Base-by-base conservation (phyloP, 148 eudicot species). In the Limonium bicolor region DNA sequence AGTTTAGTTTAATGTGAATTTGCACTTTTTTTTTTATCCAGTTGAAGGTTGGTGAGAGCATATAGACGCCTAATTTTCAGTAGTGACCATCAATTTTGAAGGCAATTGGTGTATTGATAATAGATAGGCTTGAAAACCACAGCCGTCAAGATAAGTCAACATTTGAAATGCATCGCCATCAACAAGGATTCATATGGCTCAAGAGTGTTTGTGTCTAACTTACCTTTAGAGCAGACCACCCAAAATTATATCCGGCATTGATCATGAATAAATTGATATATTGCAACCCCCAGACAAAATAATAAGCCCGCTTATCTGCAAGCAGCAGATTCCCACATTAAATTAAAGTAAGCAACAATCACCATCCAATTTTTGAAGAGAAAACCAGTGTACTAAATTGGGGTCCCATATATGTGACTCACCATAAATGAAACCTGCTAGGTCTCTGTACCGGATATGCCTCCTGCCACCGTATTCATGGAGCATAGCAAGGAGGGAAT, bases 391-490 rank as follows among this genome's bases (percentile, higher is more conserved):
- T 17, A 17, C 21, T 11, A 5, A 17, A 10, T 12, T 31, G 31
- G 15, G 2, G 20, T 10, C 16, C 20, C n/a, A n/a, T n/a, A n/a
- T n/a, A n/a, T 39, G 35, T n/a, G 37, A 22, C 63, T 36, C 73
- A 84, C 94, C 95, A 56, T 80, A 85, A 21, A 85, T 48, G 47
- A 63, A 76, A 51, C 87, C 78, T 12, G 78, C 93, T 64, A 86
- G 84, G 54, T 82, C 88, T 47, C 87, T 66, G 55, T 86, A 86
- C 65, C 94, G 47, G 54, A 86, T 86, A 36, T 72, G 87, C 37
- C 96, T 66, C 67, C 59, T 78, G 4, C 96, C 96, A 4, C 94
- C 96, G 51, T 48, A 62, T 55, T 86, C 93, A 60, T 82, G 96
- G 54, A 86, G 81, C 62, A 61, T 68, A 7, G 93, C 96, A 46